Base-by-base conservation (phyloP, 176 grass and related monocot species). In the Themeda triandra region DNA sequence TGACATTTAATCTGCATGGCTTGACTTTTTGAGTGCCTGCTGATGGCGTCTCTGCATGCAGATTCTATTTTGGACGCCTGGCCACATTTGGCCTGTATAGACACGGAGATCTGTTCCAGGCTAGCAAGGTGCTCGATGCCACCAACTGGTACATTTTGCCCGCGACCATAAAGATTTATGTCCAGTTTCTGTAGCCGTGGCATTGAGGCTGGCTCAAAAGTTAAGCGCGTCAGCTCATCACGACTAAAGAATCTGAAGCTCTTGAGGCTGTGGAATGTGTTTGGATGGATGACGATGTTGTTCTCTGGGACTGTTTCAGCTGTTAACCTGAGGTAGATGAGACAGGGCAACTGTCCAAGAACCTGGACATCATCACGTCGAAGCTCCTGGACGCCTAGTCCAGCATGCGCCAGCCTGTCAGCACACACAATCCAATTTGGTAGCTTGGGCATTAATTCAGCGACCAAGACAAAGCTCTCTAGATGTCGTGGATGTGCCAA, bases 301-400 rank as follows among this genome's bases (percentile, higher is more conserved):
- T 35, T 35, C 33, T 35, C 33, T 35, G 33, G 33, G 33, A 35
- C 4, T 35, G 33, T 35, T 35, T 35, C 4, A 35, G 4, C 33
- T 35, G 3, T 35, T 35, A 35, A 3, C 33, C 4, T 4, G 33
- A 35, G 33, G 33, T 3, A 35, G 33, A 4, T 35, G 33, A 35
- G 33, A 4, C 33, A 35, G 33, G 33, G 33, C 33, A 35, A 4
- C 33, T 35, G 33, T 35, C 3, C 33, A 35, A 35, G 33, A 35
- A 35, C 3, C 5, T 28, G 21, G 7, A 70, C 0, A 0, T 17
- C 63, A 21, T 11, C 19, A 5, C 10, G 0, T 0, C 0, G 1
- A 10, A 69, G 64, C 31, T 54, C 21, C 41, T 54, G 1, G 6
- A 54, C 21, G 13, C 0, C 2, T 13, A 37, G 36, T 45, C 1